A percentile compares a stretch with the other conserved stretches of the same genome.
Conservation (phyloP, 2,329 filamentous ascomycete species). For the Juglanconis oblonga region DNA sequence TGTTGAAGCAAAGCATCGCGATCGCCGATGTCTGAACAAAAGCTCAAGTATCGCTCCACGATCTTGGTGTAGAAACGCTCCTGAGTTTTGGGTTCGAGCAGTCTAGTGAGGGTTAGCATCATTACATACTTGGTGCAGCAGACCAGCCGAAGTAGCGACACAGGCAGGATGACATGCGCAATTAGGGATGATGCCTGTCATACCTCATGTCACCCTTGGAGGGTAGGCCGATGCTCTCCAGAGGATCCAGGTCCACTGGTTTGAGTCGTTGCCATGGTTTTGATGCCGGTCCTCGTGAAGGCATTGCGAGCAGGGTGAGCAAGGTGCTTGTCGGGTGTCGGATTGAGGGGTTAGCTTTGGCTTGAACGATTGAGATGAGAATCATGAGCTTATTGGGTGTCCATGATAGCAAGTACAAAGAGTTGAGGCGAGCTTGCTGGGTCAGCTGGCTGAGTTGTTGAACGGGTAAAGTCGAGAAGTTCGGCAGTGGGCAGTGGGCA, state of each 20-base stretch:
- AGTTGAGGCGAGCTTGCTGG: no score
- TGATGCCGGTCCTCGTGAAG: conserved; percentile 36
- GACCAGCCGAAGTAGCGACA: conserved; percentile 11
- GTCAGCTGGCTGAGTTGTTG: no score
- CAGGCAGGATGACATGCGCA: neutral
- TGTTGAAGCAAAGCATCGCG: conserved; percentile 71
- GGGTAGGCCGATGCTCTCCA: conserved; percentile 79
- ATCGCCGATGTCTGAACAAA: conserved; percentile 73
- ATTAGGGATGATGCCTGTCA: conserved; percentile 1
- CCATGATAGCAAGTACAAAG: no score
- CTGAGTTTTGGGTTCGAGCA: conserved; percentile 74
- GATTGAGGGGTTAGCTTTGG: no score
- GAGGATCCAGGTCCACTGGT: conserved; percentile 69
- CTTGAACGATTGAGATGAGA: no score
- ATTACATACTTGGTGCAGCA: neutral
- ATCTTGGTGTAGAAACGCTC: conserved; percentile 85
- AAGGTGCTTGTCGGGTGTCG: no score
- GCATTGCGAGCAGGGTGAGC: neutral
- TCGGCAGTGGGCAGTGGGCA: no score
- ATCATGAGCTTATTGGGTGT: no score
- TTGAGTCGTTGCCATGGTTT: conserved; percentile 70
- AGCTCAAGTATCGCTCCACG: conserved; percentile 82
- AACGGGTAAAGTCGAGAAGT: no score
- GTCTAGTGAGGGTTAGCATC: conserved; percentile 38
- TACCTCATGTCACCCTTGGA: conserved; percentile 90